Evolutionary conservation across 2,329 filamentous ascomycete genomes (phyloP).

Genomic region (Trichoderma brevicompactum): DNA sequence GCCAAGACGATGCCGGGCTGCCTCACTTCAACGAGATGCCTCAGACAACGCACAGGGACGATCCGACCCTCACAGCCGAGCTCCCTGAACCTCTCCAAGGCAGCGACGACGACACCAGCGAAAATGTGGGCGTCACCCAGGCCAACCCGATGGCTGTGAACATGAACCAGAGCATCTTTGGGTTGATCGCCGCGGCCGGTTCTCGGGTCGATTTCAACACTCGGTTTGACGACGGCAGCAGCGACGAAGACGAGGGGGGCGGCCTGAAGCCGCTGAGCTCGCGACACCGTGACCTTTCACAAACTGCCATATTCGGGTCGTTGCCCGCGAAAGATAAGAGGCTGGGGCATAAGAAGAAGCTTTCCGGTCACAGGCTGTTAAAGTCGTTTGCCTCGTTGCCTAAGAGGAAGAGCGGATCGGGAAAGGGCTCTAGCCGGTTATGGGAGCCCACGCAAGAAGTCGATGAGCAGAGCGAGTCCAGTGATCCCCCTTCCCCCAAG

Average conservation of each 20-base stretch:
- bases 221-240: conserved; percentile 77
- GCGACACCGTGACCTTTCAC: conserved; percentile 46
- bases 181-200: conserved; percentile 85
- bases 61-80: conserved; percentile 46
- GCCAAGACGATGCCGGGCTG: conserved; percentile 41
- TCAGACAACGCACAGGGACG: conserved; percentile 46
- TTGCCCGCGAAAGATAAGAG: conserved; percentile 35
- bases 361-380: conserved; percentile 68
- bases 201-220: conserved; percentile 81
- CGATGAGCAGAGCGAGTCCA: conserved; percentile 38
- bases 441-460: conserved; percentile 45
- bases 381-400: conserved; percentile 67
- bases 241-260: conserved; percentile 76
- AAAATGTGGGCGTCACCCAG: conserved; percentile 51
- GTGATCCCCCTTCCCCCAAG: conserved; percentile 35
- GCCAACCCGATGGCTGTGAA: conserved; percentile 63
- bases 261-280: conserved; percentile 48
- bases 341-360: conserved; percentile 57
- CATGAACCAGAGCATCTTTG: conserved; percentile 94
- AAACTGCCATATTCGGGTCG: conserved; percentile 48
- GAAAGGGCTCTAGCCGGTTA: conserved; percentile 48
- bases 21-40: conserved; percentile 42
- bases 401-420: conserved; percentile 50
- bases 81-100: conserved; percentile 59
- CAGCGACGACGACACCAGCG: conserved; percentile 55